A percentile compares a stretch with the other conserved stretches of the same genome.
Conservation (phyloP, 192 early-diverging fungal species). For the Dissophora globulifera region DNA sequence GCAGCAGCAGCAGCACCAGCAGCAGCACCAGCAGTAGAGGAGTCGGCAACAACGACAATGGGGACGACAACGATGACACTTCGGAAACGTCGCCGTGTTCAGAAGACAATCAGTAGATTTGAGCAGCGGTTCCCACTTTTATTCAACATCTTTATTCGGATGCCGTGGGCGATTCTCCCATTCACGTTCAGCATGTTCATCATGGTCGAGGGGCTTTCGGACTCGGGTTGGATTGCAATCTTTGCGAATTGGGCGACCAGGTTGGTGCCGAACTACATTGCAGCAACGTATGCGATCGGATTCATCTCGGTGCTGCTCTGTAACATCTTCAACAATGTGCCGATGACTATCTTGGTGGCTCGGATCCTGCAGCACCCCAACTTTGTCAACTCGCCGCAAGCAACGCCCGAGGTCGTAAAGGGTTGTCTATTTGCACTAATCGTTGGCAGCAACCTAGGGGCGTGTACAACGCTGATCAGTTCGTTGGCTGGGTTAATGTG, state of each 20-base stretch:
- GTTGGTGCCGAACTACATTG: constrained; percentile 61
- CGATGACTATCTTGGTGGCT: constrained; percentile 87
- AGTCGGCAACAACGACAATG: too few relatives aligned
- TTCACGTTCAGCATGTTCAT: constrained; percentile 92
- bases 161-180: constrained; percentile 82
- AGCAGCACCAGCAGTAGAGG: too few relatives aligned
- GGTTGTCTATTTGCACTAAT: constrained; percentile 79
- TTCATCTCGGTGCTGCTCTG: constrained; percentile 74
- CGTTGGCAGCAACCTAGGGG: constrained; percentile 85
- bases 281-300: constrained; percentile 71
- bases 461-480: constrained; percentile 78
- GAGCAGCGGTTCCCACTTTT: constrained; percentile 62
- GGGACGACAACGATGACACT: too few relatives aligned
- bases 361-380: constrained; percentile 73
- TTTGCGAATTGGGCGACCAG: constrained; percentile 68
- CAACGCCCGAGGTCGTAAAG: constrained; percentile 54
- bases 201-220: constrained; percentile 76
- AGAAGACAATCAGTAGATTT: constrained; percentile 2
- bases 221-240: constrained; percentile 73
- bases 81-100: not conserved
- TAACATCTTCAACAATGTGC: constrained; percentile 85
- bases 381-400: constrained; percentile 56
- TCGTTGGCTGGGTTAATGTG: constrained; percentile 82
- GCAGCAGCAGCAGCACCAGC: not conserved
- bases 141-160: constrained; percentile 59